A percentile compares a stretch with the other conserved stretches of the same genome.
Conservation (phyloP, 2,329 filamentous ascomycete species). For the Sporothrix protearum region DNA sequence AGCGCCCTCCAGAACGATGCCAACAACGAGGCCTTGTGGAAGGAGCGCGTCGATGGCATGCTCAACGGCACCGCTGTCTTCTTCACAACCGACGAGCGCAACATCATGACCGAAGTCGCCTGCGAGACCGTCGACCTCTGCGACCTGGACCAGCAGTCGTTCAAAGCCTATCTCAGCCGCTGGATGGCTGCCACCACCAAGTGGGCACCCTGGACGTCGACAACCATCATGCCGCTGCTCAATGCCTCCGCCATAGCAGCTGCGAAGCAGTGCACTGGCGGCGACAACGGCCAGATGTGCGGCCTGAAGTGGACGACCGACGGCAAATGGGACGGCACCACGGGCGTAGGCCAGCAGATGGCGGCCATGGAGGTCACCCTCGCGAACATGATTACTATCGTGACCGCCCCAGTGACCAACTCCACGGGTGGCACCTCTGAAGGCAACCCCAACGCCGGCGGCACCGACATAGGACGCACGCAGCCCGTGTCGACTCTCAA, state of each 20-base stretch:
- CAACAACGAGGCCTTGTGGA: conserved; percentile 45
- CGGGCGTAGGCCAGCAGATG: conserved; percentile 69
- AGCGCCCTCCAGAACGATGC: conserved; percentile 36
- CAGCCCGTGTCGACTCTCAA: neutral
- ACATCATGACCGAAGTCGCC: conserved; percentile 62
- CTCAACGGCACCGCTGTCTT: conserved; percentile 53
- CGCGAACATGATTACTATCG: conserved; percentile 53
- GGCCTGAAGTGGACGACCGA: conserved; percentile 54
- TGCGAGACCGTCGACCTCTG: conserved; percentile 62
- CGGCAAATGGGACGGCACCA: conserved; percentile 52
- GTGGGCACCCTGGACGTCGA: conserved; percentile 58
- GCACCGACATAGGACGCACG: conserved; percentile 17
- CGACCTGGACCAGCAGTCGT: conserved; percentile 59
- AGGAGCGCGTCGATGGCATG: conserved; percentile 54
- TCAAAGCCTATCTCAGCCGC: conserved; percentile 60
- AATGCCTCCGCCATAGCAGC: conserved; percentile 56
- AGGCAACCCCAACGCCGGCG: conserved; percentile 44
- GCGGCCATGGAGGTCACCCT: conserved; percentile 63
- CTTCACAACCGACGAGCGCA: conserved; percentile 49
- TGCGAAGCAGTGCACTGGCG: conserved; percentile 55
- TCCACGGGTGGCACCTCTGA: conserved; percentile 49
- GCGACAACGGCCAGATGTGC: conserved; percentile 55
- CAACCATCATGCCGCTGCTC: conserved; percentile 52
- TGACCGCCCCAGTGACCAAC: conserved; percentile 40
- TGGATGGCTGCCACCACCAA: conserved; percentile 62